Evolutionary conservation across 805 yeast species (phyloP).

Genomic region (Pichia eremophila): DNA sequence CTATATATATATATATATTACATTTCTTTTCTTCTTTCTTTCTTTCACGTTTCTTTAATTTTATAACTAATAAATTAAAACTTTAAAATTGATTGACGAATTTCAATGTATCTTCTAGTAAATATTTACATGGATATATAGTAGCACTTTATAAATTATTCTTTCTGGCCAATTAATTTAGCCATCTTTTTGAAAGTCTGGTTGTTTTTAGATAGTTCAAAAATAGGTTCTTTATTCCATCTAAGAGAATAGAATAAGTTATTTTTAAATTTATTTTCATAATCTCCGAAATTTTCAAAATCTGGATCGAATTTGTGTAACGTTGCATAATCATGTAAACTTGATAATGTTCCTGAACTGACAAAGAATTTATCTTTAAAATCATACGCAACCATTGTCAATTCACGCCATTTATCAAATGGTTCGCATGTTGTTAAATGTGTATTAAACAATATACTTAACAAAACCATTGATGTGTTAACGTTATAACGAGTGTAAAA

Average conservation of each 20-base stretch:
- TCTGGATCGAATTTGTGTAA: conserved; percentile 15
- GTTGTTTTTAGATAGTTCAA: conserved; percentile 9
- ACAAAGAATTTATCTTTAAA: neutral
- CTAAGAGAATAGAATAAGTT: neutral
- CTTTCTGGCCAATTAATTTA: neutral
- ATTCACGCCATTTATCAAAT: conserved; percentile 20
- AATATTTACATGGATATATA: too few species aligned
- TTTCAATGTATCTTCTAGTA: too few species aligned
- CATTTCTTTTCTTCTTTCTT: too few species aligned
- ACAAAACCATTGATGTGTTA: conserved; percentile 9
- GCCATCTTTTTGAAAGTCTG: conserved; percentile 14
- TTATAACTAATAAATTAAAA: neutral
- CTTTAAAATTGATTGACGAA: neutral
- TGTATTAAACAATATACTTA: conserved; percentile 12
- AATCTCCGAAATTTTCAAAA: conserved; percentile 6
- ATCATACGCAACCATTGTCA: conserved; percentile 11
- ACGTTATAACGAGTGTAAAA: conserved; percentile 11
- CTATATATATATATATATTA: too few species aligned
- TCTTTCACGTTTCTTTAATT: neutral
- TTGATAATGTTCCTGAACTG: neutral
- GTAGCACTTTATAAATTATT: neutral
- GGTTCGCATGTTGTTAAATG: conserved; percentile 14
- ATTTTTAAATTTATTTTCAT: conserved; percentile 8
- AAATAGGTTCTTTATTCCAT: conserved; percentile 4
- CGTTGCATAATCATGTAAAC: conserved; percentile 15